phyloP scores from a whole-genome alignment of 208 protist species.

The Naegleria lovaniensis region DNA sequence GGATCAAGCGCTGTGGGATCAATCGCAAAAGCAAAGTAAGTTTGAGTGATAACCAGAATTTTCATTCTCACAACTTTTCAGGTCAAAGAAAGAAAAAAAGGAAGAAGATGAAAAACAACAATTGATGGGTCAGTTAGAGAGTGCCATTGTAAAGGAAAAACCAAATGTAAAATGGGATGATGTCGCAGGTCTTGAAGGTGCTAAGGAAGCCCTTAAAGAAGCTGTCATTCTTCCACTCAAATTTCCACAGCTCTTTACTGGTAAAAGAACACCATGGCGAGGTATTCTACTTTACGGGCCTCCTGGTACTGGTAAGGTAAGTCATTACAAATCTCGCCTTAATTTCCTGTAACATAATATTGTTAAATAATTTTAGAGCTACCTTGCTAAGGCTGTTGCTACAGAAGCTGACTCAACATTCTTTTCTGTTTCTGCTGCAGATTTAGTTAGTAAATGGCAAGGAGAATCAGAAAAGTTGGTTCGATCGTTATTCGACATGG shows the following conservation, averaged over 20 bases:
- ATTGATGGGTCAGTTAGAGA: slow-evolving; percentile 65
- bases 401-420: slow-evolving; percentile 91
- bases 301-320: slow-evolving; percentile 36
- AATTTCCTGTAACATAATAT: neutral
- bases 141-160: slow-evolving; percentile 79
- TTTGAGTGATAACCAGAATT: neutral
- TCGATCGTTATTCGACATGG: slow-evolving; percentile 91
- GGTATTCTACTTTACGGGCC: slow-evolving; percentile 80
- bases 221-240: slow-evolving; percentile 85
- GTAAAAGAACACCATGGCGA: slow-evolving; percentile 73
- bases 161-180: slow-evolving; percentile 86
- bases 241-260: slow-evolving; percentile 85
- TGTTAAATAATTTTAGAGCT: slow-evolving; percentile 59
- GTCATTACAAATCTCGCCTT: neutral
- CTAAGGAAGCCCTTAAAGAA: slow-evolving; percentile 84
- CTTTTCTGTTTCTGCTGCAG: slow-evolving; percentile 89
- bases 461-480: slow-evolving; percentile 96
- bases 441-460: slow-evolving; percentile 95
- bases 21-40: slow-evolving; percentile 26
- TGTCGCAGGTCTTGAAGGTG: slow-evolving; percentile 77
- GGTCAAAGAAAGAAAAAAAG: slow-evolving; percentile 66
- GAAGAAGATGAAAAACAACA: slow-evolving; percentile 82
- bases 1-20: slow-evolving; percentile 32
- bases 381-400: slow-evolving; percentile 82
- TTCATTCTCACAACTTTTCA: slow-evolving; percentile 33